These are phyloP conservation scores for Immersiella caudata DNA, from an alignment of 495 filamentous ascomycete species.

Conservation along the genomic window DNA sequence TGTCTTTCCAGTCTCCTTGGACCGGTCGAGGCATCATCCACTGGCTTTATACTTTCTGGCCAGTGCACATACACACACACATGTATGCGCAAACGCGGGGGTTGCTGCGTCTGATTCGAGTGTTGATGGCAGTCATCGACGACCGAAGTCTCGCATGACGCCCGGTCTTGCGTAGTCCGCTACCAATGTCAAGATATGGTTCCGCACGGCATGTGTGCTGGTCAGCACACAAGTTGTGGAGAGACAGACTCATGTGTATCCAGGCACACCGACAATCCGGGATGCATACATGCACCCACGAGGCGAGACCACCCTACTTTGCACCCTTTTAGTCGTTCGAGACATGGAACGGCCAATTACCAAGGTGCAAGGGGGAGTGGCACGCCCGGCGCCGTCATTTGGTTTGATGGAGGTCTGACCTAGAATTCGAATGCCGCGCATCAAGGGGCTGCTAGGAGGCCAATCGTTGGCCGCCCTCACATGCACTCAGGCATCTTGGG, in stretches of 20 bases:
- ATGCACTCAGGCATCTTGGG: not conserved
- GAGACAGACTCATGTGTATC: not conserved
- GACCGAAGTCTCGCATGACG: not conserved
- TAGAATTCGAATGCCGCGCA: not conserved
- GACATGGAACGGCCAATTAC: not conserved
- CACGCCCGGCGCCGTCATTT: not conserved
- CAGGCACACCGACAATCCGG: not conserved
- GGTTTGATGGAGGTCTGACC: not conserved
- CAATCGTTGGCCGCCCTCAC: not conserved
- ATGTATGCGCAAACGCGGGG: not conserved
- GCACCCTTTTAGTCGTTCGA: not conserved
- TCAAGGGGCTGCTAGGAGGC: not conserved
- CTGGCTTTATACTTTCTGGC: not conserved
- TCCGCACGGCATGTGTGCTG: not conserved
- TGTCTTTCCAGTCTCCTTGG: not conserved
- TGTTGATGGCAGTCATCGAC: not conserved
- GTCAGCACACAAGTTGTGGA: not conserved
- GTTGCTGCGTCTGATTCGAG: not conserved
- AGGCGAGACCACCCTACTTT: not conserved
- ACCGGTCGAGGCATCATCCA: not conserved
- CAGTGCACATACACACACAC: not conserved
- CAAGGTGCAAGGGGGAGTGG: not conserved
- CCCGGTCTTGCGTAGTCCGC: not conserved
- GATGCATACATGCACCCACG: not conserved
- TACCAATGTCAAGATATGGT: not conserved